Percentiles rank a stretch among this genome's conserved stretches.
Conservation (phyloP, 306 rosid genomes). For the Neltuma alba region DNA sequence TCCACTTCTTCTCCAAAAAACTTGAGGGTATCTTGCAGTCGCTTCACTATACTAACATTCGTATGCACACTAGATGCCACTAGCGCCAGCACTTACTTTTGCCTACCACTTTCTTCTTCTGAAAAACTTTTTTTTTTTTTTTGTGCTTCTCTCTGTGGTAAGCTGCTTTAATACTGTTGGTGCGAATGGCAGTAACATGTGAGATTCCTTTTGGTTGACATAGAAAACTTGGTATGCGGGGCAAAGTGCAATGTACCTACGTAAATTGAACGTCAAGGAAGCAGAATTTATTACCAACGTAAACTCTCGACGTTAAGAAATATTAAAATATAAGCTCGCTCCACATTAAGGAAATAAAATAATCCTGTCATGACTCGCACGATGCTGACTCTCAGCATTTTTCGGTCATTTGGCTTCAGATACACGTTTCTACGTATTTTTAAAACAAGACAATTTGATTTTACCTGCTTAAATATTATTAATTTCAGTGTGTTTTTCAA, state of each 20-base stretch:
- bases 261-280: neutral
- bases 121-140: neutral
- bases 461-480: too few species aligned
- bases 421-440: neutral
- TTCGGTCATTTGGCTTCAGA: constrained; percentile 7
- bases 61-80: constrained; percentile 28
- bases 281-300: neutral
- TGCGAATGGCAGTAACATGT: neutral
- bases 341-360: neutral
- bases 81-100: constrained; percentile 22
- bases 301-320: neutral
- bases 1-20: neutral
- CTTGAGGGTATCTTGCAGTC: constrained; percentile 22
- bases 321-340: neutral
- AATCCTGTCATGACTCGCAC: neutral
- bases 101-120: neutral
- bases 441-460: neutral
- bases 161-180: neutral
- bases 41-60: constrained; percentile 33
- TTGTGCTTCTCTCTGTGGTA: neutral
- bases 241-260: neutral
- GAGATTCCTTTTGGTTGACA: neutral
- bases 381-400: constrained; percentile 22
- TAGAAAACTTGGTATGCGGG: neutral
- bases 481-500: too few species aligned